phyloP scores from a whole-genome alignment of 495 filamentous ascomycete species.

The Rhypophila decipiens region DNA sequence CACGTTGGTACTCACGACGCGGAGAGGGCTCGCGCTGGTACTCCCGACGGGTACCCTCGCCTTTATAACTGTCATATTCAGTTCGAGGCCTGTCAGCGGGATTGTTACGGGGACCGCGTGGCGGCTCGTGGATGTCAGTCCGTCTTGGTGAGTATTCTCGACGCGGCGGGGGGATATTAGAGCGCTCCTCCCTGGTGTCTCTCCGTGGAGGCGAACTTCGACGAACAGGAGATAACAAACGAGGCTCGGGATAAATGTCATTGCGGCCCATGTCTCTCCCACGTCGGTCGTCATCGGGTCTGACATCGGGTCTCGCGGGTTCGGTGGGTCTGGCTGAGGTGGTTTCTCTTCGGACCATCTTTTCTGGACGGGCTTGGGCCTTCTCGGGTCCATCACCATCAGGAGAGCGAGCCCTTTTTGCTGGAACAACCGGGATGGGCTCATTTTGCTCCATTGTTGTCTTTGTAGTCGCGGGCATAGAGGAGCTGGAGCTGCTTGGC shows the following conservation, averaged over 20 bases:
- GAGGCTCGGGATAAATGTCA: too few relatives aligned
- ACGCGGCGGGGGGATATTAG: slow-evolving; percentile 12
- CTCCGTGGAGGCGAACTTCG: slow-evolving; percentile 9
- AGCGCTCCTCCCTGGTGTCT: slow-evolving; percentile 11
- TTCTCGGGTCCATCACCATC: not conserved
- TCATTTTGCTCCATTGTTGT: not conserved
- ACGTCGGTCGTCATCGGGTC: not conserved
- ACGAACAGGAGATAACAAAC: not conserved
- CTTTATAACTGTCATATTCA: slow-evolving; percentile 7
- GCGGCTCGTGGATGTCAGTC: not conserved
- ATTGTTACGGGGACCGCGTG: too few relatives aligned
- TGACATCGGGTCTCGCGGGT: not conserved
- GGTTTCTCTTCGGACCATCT: slow-evolving; percentile 5
- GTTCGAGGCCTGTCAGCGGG: too few relatives aligned
- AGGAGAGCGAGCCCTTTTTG: slow-evolving; percentile 7
- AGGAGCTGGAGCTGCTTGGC: slow-evolving; percentile 13
- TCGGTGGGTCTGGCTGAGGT: not conserved
- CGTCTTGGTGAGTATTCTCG: slow-evolving; percentile 10
- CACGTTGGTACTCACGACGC: not conserved
- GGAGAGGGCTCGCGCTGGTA: not conserved
- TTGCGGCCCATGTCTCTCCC: not conserved
- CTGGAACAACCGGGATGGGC: not conserved
- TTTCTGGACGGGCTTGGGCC: slow-evolving; percentile 2
- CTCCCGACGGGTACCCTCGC: not conserved
- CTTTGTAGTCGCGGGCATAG: not conserved